A percentile compares a stretch with the other conserved stretches of the same genome.
phyloP scores from a whole-genome alignment of 345 rosid genomes.

The Arabidopsis arenosa region DNA sequence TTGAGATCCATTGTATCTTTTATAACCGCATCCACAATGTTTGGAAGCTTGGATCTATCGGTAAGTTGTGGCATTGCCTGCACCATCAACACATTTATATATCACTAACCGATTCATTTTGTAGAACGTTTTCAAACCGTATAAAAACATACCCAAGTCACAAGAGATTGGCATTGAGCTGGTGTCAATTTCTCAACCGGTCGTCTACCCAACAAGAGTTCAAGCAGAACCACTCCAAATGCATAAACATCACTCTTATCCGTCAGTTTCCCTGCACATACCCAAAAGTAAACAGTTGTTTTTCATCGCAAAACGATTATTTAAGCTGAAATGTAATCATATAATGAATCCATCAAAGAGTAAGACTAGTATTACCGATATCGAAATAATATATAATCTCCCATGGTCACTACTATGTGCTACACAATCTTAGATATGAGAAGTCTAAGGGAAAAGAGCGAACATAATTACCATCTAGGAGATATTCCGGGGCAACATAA shows the following conservation, averaged over 20 bases:
- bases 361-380: neutral
- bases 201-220: slow-evolving; percentile 78
- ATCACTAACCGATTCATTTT: slow-evolving; percentile 39
- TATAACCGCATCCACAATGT: slow-evolving; percentile 78
- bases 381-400: neutral
- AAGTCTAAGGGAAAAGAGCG: neutral
- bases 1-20: slow-evolving; percentile 75
- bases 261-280: slow-evolving; percentile 69
- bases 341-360: neutral
- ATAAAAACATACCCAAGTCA: slow-evolving; percentile 71
- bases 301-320: neutral
- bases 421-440: neutral
- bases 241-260: slow-evolving; percentile 98
- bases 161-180: slow-evolving; percentile 88
- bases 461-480: slow-evolving; percentile 67
- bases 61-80: slow-evolving; percentile 99
- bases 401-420: neutral
- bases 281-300: slow-evolving; percentile 34
- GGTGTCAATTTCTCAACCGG: slow-evolving; percentile 87
- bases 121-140: slow-evolving; percentile 1
- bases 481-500: slow-evolving; percentile 92
- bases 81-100: slow-evolving; percentile 16
- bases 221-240: slow-evolving; percentile 90
- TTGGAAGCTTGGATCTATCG: slow-evolving; percentile 81
- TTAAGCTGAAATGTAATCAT: neutral